Evolutionary conservation across 2,329 filamentous ascomycete genomes (phyloP).

Genomic region (Trichoderma simmonsii): DNA sequence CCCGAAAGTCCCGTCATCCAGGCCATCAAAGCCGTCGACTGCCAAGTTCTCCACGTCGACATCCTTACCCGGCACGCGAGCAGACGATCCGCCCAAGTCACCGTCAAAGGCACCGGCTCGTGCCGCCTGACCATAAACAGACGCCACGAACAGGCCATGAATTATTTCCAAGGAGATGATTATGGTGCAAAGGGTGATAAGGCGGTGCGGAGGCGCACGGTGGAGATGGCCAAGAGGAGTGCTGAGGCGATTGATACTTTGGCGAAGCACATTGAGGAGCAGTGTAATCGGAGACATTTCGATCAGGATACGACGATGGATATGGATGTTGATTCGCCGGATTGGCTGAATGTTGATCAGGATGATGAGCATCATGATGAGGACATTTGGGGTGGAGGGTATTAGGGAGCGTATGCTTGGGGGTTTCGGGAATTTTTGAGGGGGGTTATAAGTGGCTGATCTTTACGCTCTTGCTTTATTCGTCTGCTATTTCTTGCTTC

Average conservation of each 20-base stretch:
- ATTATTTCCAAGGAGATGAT: neutral
- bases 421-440: neutral
- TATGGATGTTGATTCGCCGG: neutral
- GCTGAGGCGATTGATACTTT: slow-evolving; percentile 4
- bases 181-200: slow-evolving; percentile 4
- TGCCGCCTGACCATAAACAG: slow-evolving; percentile 22
- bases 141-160: slow-evolving; percentile 1
- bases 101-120: neutral
- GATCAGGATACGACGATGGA: neutral
- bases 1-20: slow-evolving; percentile 27
- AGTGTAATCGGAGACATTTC: slow-evolving; percentile 1
- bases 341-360: neutral
- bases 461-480: neutral
- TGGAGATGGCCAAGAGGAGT: neutral
- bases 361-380: neutral
- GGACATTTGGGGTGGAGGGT: neutral
- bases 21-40: slow-evolving; percentile 33
- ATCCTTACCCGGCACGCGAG: slow-evolving; percentile 27
- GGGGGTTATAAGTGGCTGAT: neutral
- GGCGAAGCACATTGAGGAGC: neutral
- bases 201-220: slow-evolving; percentile 18
- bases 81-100: neutral
- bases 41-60: slow-evolving; percentile 36
- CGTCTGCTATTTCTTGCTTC: neutral
- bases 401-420: neutral